These are phyloP conservation scores for Penicillium cinerascens DNA, from an alignment of 495 filamentous ascomycete genomes.

Conservation along the genomic window DNA sequence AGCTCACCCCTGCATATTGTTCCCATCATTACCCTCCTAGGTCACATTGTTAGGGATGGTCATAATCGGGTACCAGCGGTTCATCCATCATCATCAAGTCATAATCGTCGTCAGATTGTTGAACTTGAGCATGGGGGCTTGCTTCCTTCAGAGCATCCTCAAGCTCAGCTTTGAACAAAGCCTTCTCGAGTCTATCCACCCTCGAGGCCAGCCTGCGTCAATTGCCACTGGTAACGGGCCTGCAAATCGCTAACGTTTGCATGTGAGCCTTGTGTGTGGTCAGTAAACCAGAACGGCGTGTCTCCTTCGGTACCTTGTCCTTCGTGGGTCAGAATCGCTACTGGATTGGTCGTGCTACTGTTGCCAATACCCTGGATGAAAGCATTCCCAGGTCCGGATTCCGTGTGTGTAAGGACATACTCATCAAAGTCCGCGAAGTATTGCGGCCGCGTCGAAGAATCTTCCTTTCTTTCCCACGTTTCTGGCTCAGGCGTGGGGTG, in stretches of 20 bases:
- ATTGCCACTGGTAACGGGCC: background rate
- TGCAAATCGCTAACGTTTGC: background rate
- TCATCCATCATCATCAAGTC: too few relatives aligned
- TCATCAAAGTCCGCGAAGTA: too few relatives aligned
- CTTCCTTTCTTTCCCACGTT: too few relatives aligned
- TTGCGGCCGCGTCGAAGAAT: background rate
- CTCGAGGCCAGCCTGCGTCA: background rate
- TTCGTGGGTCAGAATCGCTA: too few relatives aligned
- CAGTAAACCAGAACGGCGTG: background rate
- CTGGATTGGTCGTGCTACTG: too few relatives aligned
- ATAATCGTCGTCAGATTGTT: too few relatives aligned
- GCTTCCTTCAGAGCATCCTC: background rate
- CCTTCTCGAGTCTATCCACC: background rate
- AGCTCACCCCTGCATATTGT: too few relatives aligned
- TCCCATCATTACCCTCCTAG: too few relatives aligned
- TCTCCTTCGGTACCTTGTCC: background rate
- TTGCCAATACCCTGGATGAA: background rate
- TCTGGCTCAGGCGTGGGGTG: background rate
- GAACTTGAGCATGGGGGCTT: background rate
- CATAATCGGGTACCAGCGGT: too few relatives aligned
- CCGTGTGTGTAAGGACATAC: too few relatives aligned
- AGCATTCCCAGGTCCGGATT: too few relatives aligned
- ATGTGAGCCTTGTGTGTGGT: background rate
- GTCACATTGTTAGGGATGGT: too few relatives aligned
- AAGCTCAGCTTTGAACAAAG: background rate